Percentiles rank a stretch among this genome's conserved stretches.
phyloP scores from a whole-genome alignment of 345 rosid species.

The Chamaenerion angustifolium region DNA sequence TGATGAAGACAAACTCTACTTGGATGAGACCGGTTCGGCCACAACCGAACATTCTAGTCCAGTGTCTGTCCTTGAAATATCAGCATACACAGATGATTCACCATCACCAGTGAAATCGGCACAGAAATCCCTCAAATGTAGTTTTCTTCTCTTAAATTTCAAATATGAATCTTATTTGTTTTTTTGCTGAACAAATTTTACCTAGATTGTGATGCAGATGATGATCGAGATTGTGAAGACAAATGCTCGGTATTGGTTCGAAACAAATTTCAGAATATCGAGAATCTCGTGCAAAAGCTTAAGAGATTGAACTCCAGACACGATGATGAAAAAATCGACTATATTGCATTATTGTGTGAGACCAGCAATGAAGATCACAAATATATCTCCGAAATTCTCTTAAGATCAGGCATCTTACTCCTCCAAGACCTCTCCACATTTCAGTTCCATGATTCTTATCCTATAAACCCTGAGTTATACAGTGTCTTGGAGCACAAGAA shows the following conservation, averaged over 20 bases:
- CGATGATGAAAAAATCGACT: slow-evolving; percentile 76
- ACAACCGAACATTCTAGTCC: slow-evolving; percentile 72
- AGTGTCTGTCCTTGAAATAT: slow-evolving; percentile 65
- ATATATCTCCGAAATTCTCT: slow-evolving; percentile 77
- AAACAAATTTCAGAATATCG: slow-evolving; percentile 70
- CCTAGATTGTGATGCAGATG: slow-evolving; percentile 1
- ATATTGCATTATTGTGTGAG: slow-evolving; percentile 82
- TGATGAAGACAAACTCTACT: slow-evolving; percentile 25
- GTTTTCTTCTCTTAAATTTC: neutral
- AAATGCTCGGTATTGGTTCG: slow-evolving; percentile 37
- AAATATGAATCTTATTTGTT: neutral
- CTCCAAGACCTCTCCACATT: slow-evolving; percentile 62
- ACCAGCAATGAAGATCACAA: slow-evolving; percentile 67
- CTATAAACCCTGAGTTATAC: slow-evolving; percentile 73
- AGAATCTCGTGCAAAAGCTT: slow-evolving; percentile 78
- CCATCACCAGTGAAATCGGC: slow-evolving; percentile 45
- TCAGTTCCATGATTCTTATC: slow-evolving; percentile 71
- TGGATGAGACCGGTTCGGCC: slow-evolving; percentile 27
- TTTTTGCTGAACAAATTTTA: neutral
- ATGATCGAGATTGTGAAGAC: neutral
- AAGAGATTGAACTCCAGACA: slow-evolving; percentile 69
- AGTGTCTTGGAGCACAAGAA: slow-evolving; percentile 79
- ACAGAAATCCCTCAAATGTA: slow-evolving; percentile 27
- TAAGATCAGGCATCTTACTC: slow-evolving; percentile 82
- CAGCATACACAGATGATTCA: slow-evolving; percentile 40